Evolutionary conservation across 768 basidiomycete species (phyloP), one percentile per base, ranked within the genome.

Genomic region (Mycena crocata): DNA sequence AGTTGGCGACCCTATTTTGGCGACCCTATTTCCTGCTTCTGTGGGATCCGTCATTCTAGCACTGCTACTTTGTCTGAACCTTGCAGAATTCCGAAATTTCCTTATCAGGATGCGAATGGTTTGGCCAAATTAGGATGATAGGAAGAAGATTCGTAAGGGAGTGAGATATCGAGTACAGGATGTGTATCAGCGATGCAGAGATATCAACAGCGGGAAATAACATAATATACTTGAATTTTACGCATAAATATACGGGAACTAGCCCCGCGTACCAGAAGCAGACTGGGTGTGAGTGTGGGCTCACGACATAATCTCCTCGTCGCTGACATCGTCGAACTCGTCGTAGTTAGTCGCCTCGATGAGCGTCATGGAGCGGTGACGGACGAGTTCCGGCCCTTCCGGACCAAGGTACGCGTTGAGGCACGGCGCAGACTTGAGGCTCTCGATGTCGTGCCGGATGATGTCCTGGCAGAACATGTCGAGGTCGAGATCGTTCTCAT

Each of bases 401-500:
- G 80, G 76, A 19, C 77, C 79, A 31, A 85, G 73, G 62, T 82
- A 85, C 0, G 81, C 84, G 73, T 90, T 87, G 57, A 83, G 74
- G 70, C 84, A 85, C 10, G 84, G 83, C n/a, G 85, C 83, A 12
- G 72, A 69, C 71, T 84, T 86, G 50, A 90, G 80, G 28, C 83
- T 84, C 66, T 84, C 83, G 46, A 90, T 82, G 70, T 90, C 89
- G n/a, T 79, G 76, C 51, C 83, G 83, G 50, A 91, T 80, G 67
- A 91, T 84, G 26, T 84, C 82, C 26, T 79, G 80, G 73, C 87
- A 89, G 79, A 90, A 89, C 50, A 89, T 75, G 74, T 90, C 90
- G 24, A 91, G 82, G 69, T 91, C 89, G 34, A 91, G 83, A 69
- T 90, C 90, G 71, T 90, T 89, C 86, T 89, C 88, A 66, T 90